Conservation (phyloP, 225 moss, liverwort and hornwort genomes). For the Sphagnum contortum region DNA sequence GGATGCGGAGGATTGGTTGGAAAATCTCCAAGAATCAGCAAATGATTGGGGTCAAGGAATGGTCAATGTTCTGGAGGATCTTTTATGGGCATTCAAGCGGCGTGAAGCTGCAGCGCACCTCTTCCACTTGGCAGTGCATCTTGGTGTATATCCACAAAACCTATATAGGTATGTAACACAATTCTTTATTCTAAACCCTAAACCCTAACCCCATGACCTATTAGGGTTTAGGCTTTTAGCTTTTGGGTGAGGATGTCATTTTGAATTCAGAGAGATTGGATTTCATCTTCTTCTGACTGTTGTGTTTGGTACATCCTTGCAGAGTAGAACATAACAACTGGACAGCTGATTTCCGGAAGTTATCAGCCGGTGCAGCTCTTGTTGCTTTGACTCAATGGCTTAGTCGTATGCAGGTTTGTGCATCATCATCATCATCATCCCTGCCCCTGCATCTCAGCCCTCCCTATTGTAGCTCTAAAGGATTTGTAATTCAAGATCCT, state of each 20-base stretch:
- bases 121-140: conserved; percentile 50
- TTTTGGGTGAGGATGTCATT: too few relatives aligned
- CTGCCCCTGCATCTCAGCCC: conserved; percentile 1
- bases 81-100: conserved; percentile 81
- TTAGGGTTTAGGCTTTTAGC: too few relatives aligned
- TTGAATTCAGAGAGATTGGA: too few relatives aligned
- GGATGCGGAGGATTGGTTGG: conserved; percentile 59
- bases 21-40: conserved; percentile 30
- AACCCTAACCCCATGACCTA: too few relatives aligned
- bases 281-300: too few relatives aligned
- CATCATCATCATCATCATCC: too few relatives aligned
- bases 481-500: neutral
- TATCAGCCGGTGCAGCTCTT: conserved; percentile 76
- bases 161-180: conserved; percentile 35
- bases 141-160: conserved; percentile 57
- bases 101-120: conserved; percentile 55
- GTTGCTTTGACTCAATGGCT: conserved; percentile 80
- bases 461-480: neutral
- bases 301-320: too few relatives aligned
- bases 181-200: too few relatives aligned
- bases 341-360: conserved; percentile 79
- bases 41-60: conserved; percentile 69
- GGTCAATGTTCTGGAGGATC: conserved; percentile 70
- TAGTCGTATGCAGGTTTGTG: conserved; percentile 72
- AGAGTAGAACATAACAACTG: conserved; percentile 73